These are phyloP conservation scores for Candida piceae DNA, from an alignment of 805 yeast species.

Conservation along the genomic window DNA sequence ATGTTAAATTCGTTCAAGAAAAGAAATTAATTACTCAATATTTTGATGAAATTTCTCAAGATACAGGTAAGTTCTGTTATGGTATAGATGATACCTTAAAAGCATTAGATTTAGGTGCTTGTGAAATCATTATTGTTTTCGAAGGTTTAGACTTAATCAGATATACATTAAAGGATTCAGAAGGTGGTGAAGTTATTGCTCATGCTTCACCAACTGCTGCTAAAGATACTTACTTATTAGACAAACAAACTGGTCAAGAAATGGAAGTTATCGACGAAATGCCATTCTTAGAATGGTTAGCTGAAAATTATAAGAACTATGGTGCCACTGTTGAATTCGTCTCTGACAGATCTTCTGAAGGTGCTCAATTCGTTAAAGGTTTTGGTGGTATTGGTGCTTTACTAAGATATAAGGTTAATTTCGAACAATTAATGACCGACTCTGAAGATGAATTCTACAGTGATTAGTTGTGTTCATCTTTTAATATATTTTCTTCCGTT, in stretches of 20 bases:
- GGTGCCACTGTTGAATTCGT: slow-evolving; percentile 97
- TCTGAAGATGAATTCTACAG: slow-evolving; percentile 79
- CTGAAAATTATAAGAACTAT: slow-evolving; percentile 88
- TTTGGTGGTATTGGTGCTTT: slow-evolving; percentile 99
- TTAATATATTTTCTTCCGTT: too few relatives aligned
- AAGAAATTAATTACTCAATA: slow-evolving; percentile 88
- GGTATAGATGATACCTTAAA: slow-evolving; percentile 95
- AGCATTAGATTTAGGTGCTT: slow-evolving; percentile 94
- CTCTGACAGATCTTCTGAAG: slow-evolving; percentile 94
- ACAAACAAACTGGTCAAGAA: slow-evolving; percentile 83
- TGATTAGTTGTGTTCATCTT: slow-evolving; percentile 30
- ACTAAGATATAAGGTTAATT: slow-evolving; percentile 93
- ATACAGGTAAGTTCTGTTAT: slow-evolving; percentile 95
- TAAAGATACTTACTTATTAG: slow-evolving; percentile 71
- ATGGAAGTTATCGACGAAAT: slow-evolving; percentile 85
- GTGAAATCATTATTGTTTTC: slow-evolving; percentile 86
- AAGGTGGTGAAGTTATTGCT: slow-evolving; percentile 69
- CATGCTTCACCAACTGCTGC: slow-evolving; percentile 69
- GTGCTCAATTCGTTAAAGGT: slow-evolving; percentile 96
- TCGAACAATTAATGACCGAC: slow-evolving; percentile 89
- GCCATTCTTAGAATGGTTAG: slow-evolving; percentile 93
- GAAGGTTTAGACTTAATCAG: slow-evolving; percentile 87
- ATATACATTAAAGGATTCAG: slow-evolving; percentile 77
- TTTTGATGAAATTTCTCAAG: slow-evolving; percentile 97
- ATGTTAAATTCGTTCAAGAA: slow-evolving; percentile 97